Conservation (phyloP, 371 early-diverging fungal genomes). For the Mucor piriformis region DNA sequence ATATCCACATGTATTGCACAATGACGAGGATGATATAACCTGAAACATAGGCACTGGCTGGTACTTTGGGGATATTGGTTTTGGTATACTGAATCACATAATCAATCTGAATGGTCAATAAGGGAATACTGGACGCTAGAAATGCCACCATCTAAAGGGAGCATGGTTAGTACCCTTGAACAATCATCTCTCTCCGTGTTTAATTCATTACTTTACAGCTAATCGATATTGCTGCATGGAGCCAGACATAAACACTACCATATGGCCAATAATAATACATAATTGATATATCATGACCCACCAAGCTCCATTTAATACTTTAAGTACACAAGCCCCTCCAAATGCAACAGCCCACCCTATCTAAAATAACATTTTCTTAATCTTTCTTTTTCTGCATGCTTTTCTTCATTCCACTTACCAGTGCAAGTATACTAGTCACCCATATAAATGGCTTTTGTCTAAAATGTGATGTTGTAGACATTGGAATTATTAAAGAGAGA, state of each 20-base stretch:
- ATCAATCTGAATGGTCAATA: constrained; percentile 47
- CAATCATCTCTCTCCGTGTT: too few species aligned
- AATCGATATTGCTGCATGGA: constrained; percentile 35
- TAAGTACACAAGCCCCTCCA: constrained; percentile 38
- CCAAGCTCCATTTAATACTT: constrained; percentile 48
- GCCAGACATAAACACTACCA: constrained; percentile 27
- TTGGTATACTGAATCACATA: constrained; percentile 41
- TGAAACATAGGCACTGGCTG: constrained; percentile 36
- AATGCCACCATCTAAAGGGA: constrained; percentile 42
- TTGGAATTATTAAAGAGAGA: too few species aligned
- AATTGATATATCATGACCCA: constrained; percentile 49
- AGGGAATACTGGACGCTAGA: constrained; percentile 44
- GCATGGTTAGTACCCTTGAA: too few species aligned
- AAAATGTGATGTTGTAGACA: constrained; percentile 11
- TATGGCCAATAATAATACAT: constrained; percentile 23
- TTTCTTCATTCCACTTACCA: too few species aligned
- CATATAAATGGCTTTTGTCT: constrained; percentile 34
- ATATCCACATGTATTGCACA: constrained; percentile 46
- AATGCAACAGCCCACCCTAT: constrained; percentile 40
- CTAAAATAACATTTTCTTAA: constrained; percentile 18
- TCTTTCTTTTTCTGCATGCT: not conserved
- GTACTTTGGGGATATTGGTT: constrained; percentile 19
- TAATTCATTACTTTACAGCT: constrained; percentile 37
- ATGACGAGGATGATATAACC: constrained; percentile 42
- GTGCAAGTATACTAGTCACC: constrained; percentile 29